Base-by-base conservation (phyloP, 768 basidiomycete genomes). In the Termitomyces sp. region DNA sequence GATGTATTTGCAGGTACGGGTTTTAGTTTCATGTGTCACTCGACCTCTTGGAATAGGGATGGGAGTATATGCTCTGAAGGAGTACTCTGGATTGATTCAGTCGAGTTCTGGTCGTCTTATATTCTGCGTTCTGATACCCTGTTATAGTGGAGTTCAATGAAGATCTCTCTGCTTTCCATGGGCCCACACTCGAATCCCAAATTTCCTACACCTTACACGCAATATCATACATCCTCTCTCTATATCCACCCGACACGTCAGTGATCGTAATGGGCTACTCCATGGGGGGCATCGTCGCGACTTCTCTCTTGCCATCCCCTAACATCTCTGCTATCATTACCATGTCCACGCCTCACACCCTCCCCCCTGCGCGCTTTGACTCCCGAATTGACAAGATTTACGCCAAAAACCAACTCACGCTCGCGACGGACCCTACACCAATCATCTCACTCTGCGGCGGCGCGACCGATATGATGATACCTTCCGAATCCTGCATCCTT, bases 231-330 rank as follows among this genome's bases (percentile, higher is more conserved):
- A 90, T 98, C 63, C 83, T 95, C 42, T 88, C 90, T 0, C 77
- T 86, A 32, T 97, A 98, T 71, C 83, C 85, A 2, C 62, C 75
- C 15, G 70, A 81, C 57, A 88, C 91, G 3, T 67, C 76, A 39
- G 84, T 98, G 58, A 83, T 90, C 51, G 69, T 98, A 60, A 77
- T 98, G 72, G 97, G 91, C 2, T 96, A 98, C 71, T 98, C 96
- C 12, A 99, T 99, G 97, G 97, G 97, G 24, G 97, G 97, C 11
- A 77, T 96, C 51, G 94, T 96, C 5, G 94, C 92, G 9, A 86
- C 87, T 0, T 87, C 91, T 6, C 79, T 96, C 15, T 83, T 96
- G 11, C 85, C 90, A 2, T 84, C 87, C 7, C 65, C 71, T 8
- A 73, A 85, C 57, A 85, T 96, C 44, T 85, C 89, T 9, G 84